Percentiles rank a stretch among this genome's conserved stretches.
Evolutionary conservation across 2,329 filamentous ascomycete genomes (phyloP).

Genomic region (Plectosphaerella plurivora): DNA sequence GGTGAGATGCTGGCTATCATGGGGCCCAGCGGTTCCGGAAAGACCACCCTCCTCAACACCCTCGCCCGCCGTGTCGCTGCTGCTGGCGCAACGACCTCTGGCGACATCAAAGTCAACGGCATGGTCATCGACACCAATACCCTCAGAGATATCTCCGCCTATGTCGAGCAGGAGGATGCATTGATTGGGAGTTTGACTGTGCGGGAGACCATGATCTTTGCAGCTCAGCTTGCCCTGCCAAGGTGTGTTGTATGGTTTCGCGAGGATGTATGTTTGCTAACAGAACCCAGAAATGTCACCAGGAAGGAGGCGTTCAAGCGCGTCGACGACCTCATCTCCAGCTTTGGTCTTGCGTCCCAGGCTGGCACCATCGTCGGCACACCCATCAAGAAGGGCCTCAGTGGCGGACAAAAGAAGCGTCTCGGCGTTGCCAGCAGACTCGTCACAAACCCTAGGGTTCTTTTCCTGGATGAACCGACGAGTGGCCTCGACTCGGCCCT

Average conservation of each 20-base stretch:
- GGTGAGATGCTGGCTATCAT: constrained; percentile 76
- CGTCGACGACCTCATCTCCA: constrained; percentile 61
- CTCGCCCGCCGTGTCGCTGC: constrained; percentile 59
- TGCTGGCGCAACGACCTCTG: constrained; percentile 35
- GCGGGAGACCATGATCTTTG: constrained; percentile 73
- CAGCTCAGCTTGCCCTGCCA: constrained; percentile 54
- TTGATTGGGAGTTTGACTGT: constrained; percentile 78
- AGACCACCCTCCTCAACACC: constrained; percentile 79
- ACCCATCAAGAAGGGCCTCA: constrained; percentile 76
- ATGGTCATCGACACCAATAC: constrained; percentile 40
- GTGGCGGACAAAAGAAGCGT: constrained; percentile 78
- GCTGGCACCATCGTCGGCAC: constrained; percentile 73
- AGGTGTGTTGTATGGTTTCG: constrained; percentile 3
- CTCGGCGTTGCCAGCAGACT: constrained; percentile 77
- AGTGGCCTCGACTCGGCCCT: constrained; percentile 77
- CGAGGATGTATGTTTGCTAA: not conserved
- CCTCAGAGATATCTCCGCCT: constrained; percentile 65
- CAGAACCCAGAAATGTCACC: constrained; percentile 24
- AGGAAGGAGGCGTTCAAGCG: constrained; percentile 55
- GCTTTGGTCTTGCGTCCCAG: constrained; percentile 70
- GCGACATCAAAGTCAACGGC: constrained; percentile 61
- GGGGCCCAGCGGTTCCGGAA: constrained; percentile 71
- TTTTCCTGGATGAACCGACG: constrained; percentile 83
- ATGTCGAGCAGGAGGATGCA: constrained; percentile 86
- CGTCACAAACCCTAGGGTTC: constrained; percentile 73